These are phyloP conservation scores for Pulveroboletus sp. DNA, from an alignment of 768 basidiomycete species.

Conservation along the genomic window DNA sequence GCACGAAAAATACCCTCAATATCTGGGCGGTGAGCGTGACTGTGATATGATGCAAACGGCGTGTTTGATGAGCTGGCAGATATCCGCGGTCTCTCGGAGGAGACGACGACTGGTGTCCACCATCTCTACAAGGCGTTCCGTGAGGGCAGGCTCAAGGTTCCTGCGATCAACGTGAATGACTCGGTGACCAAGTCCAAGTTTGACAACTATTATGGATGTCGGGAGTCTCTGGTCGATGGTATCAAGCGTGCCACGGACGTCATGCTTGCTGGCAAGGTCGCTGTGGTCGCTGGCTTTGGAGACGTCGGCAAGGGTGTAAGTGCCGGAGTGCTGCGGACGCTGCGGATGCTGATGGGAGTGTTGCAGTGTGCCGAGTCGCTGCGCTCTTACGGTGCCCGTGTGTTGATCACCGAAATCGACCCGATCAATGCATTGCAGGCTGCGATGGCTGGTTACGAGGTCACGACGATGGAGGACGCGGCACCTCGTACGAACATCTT, in stretches of 20 bases:
- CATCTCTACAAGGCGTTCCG: conserved; percentile 98
- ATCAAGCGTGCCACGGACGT: conserved; percentile 99
- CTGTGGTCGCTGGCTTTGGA: conserved; percentile 97
- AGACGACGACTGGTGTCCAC: conserved; percentile 99
- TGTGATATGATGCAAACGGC: neutral
- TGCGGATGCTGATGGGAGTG: conserved; percentile 1
- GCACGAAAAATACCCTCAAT: conserved; percentile 95
- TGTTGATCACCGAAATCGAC: conserved; percentile 96
- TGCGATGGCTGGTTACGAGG: conserved; percentile 99
- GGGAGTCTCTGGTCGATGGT: conserved; percentile 98
- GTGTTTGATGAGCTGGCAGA: conserved; percentile 38
- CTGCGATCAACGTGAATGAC: conserved; percentile 99
- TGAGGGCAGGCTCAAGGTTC: conserved; percentile 92
- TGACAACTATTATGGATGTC: conserved; percentile 98
- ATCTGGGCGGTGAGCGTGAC: conserved; percentile 55
- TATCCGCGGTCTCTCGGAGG: conserved; percentile 93
- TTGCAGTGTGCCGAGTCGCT: conserved; percentile 94
- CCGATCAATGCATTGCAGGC: conserved; percentile 99
- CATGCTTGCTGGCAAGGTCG: conserved; percentile 99
- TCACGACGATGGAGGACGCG: conserved; percentile 97
- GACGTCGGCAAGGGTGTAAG: conserved; percentile 98
- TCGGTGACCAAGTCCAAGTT: conserved; percentile 99
- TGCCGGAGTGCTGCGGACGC: conserved; percentile 15
- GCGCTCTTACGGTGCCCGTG: conserved; percentile 95
- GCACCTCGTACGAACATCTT: conserved; percentile 87